Conservation (phyloP, 2,329 filamentous ascomycete species). For the Thielaviopsis musarum region DNA sequence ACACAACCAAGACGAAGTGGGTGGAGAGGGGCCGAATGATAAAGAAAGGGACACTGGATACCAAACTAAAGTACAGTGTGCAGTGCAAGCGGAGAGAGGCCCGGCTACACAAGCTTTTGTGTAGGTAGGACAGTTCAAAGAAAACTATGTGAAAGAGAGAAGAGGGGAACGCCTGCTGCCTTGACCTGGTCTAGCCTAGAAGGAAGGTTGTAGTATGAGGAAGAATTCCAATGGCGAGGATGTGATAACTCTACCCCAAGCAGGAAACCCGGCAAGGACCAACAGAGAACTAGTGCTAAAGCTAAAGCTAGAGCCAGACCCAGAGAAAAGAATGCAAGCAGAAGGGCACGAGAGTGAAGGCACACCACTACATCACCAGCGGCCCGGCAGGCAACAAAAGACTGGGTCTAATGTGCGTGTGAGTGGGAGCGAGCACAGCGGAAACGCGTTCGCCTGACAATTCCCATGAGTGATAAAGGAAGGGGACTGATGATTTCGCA, state of each 20-base stretch:
- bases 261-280: no score
- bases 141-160: background rate
- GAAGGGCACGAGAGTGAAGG: background rate
- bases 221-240: background rate
- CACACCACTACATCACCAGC: background rate
- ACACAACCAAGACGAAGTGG: background rate
- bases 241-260: background rate
- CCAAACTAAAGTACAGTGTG: background rate
- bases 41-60: background rate
- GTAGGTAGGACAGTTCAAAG: background rate
- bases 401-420: no score
- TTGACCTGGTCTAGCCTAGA: background rate
- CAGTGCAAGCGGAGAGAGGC: background rate
- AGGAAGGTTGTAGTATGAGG: background rate
- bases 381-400: background rate
- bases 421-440: no score
- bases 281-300: no score
- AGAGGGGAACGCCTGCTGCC: background rate
- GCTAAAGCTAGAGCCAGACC: background rate
- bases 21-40: background rate
- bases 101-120: background rate
- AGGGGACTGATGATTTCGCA: background rate
- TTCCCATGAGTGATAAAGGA: background rate
- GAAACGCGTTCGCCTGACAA: no score
- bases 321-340: background rate